A percentile compares a stretch with the other conserved stretches of the same genome.
Evolutionary conservation across 495 filamentous ascomycete species (phyloP).

Genomic region (Copromyces sp.): DNA sequence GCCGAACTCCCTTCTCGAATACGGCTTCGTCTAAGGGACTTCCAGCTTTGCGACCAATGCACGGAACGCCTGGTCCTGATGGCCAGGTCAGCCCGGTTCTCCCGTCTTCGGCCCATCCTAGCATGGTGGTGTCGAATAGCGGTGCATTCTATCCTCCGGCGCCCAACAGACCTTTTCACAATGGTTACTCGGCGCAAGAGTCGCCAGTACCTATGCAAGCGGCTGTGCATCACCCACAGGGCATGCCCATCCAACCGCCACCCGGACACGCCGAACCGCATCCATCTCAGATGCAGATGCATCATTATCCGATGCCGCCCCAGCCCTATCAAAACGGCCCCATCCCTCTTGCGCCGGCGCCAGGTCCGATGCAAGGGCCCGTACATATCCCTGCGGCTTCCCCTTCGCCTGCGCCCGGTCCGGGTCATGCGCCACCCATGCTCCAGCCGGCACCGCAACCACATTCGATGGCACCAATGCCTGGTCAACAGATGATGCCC

Average conservation of each 20-base stretch:
- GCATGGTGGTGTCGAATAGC: slow-evolving; percentile 28
- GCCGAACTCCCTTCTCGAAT: slow-evolving; percentile 19
- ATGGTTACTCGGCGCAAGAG: slow-evolving; percentile 27
- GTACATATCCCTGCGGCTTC: background rate
- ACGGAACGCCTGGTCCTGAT: slow-evolving; percentile 16
- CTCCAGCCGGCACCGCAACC: slow-evolving; percentile 8
- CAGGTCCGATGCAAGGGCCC: background rate
- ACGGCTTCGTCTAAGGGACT: slow-evolving; percentile 17
- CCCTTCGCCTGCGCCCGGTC: background rate
- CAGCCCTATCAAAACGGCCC: slow-evolving; percentile 10
- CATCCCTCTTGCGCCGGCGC: background rate
- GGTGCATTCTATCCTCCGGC: slow-evolving; percentile 28
- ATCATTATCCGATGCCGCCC: slow-evolving; percentile 13
- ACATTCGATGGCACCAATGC: background rate
- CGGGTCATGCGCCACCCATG: background rate
- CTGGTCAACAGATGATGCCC: background rate
- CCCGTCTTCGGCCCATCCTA: slow-evolving; percentile 8
- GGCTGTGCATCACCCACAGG: slow-evolving; percentile 8
- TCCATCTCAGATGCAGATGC: slow-evolving; percentile 2
- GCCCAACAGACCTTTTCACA: slow-evolving; percentile 31
- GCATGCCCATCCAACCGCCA: slow-evolving; percentile 2
- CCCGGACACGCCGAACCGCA: slow-evolving; percentile 3
- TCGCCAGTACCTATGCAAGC: slow-evolving; percentile 2
- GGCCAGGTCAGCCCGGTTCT: slow-evolving; percentile 14
- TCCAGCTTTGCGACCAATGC: slow-evolving; percentile 34